These are phyloP conservation scores for Nakazawaea laoshanensis DNA, from an alignment of 805 yeast genomes.

Conservation along the genomic window DNA sequence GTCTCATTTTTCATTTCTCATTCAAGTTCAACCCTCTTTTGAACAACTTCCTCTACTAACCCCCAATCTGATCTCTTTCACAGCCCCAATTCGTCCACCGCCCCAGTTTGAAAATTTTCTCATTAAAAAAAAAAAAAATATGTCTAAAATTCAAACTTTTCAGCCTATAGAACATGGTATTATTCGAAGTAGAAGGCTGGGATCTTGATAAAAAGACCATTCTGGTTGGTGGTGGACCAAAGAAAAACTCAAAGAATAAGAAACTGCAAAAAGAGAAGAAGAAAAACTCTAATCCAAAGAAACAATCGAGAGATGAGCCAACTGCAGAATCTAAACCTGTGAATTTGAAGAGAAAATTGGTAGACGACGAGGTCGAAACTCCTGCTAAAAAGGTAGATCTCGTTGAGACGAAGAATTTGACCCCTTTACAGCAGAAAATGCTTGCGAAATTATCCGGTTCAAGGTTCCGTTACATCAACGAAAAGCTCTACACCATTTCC, in stretches of 20 bases:
- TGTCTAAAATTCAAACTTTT: not conserved
- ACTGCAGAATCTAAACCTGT: not conserved
- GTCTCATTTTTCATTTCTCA: too few species aligned
- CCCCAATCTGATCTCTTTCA: too few species aligned
- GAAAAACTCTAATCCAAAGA: conserved; percentile 7
- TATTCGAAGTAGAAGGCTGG: conserved; percentile 84
- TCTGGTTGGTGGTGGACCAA: conserved; percentile 30
- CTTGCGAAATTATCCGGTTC: conserved; percentile 91
- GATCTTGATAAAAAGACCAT: conserved; percentile 47
- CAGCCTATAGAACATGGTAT: conserved; percentile 37
- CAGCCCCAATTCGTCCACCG: too few species aligned
- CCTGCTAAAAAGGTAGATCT: too few species aligned
- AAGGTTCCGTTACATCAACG: conserved; percentile 96
- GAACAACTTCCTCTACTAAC: too few species aligned
- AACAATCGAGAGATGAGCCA: not conserved
- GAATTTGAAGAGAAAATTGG: too few species aligned
- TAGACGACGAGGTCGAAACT: too few species aligned
- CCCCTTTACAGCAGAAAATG: conserved; percentile 93
- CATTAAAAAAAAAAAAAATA: not conserved
- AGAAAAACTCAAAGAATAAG: conserved; percentile 20
- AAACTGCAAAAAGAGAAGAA: conserved; percentile 16
- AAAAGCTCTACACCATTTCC: conserved; percentile 82
- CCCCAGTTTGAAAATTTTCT: too few species aligned
- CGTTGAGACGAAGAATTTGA: too few species aligned
- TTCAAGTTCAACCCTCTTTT: too few species aligned